Base-by-base conservation (phyloP, 1,139 yeast genomes). In the Lodderomyces parapsilosis region DNA sequence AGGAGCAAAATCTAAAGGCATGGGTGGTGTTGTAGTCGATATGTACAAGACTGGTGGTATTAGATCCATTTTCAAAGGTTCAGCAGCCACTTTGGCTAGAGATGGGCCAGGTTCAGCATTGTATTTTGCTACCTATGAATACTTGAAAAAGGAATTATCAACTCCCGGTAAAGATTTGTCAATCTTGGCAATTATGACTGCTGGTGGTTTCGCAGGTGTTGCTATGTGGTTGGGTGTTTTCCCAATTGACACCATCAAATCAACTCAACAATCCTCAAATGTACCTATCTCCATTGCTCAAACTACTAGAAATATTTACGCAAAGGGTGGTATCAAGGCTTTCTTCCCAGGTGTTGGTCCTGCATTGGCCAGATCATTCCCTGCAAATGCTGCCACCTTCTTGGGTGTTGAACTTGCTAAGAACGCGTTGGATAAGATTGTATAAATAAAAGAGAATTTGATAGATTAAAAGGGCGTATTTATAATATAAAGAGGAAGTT, bases 31-130 rank as follows among this genome's bases (percentile, higher is more conserved):
- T 2, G 82, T 90, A 37, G 74, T 70, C 49, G 83, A 83, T 56
- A 79, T 93, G 60, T 81, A 90, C 58, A 74, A 73, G 43, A 81
- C 86, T 40, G 98, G 97, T 31, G 98, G 98, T 37, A 55, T 91
- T 36, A 68, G 77, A 51, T 90, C 98, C 1, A 77, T 93, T 38
- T 91, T 88, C 69, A 87, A 88, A 63, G 99, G 99, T 15, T 86
- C 96, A 0, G 77, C 76, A 19, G 97, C 97, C 5, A 93, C 99
- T 1, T 70, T 93, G 51, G 95, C 96, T 13, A 83, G 99, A 65
- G 99, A 93, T 60, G 98, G 98, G 9, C 99, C 99, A 1, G 99
- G 99, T 3, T 86, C 96, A n/a, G 98, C 98, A 0, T 74, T 90
- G 27, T 93, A 93, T 68, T 93, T 93, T 63, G 98, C 97, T 3